These are phyloP conservation scores for Dalbergia oliveri DNA, from an alignment of 306 rosid species.

Conservation along the genomic window DNA sequence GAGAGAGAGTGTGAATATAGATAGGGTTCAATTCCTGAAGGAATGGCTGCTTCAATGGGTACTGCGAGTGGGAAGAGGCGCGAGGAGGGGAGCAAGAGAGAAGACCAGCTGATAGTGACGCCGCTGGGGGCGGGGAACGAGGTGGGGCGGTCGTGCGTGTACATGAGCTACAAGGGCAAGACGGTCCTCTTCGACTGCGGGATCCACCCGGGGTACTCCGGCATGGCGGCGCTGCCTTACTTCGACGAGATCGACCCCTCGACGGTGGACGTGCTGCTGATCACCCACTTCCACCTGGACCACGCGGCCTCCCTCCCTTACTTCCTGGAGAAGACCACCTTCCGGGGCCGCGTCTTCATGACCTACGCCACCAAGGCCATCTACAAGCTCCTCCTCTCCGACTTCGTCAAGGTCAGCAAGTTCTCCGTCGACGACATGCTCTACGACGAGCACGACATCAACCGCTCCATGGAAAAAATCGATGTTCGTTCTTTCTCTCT, in stretches of 20 bases:
- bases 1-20: not conserved
- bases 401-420: constrained; percentile 92
- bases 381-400: constrained; percentile 84
- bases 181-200: constrained; percentile 87
- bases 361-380: constrained; percentile 96
- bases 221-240: constrained; percentile 98
- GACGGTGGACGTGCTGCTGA: constrained; percentile 83
- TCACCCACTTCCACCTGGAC: constrained; percentile 95
- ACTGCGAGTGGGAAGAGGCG: constrained; percentile 51
- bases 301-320: constrained; percentile 97
- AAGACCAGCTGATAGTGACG: constrained; percentile 73
- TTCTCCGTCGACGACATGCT: constrained; percentile 94
- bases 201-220: constrained; percentile 88
- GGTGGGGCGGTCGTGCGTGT: constrained; percentile 94
- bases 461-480: constrained; percentile 95
- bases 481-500: constrained; percentile 60
- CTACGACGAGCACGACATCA: constrained; percentile 86
- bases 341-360: constrained; percentile 94
- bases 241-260: constrained; percentile 98
- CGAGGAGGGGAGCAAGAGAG: constrained; percentile 56
- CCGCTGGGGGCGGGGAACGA: constrained; percentile 95
- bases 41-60: no score
- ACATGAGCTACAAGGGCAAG: constrained; percentile 85
- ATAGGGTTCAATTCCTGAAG: no score
- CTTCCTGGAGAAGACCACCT: constrained; percentile 90